These are phyloP conservation scores for Lotmaria passim DNA, from an alignment of 208 protist species.

Conservation along the genomic window DNA sequence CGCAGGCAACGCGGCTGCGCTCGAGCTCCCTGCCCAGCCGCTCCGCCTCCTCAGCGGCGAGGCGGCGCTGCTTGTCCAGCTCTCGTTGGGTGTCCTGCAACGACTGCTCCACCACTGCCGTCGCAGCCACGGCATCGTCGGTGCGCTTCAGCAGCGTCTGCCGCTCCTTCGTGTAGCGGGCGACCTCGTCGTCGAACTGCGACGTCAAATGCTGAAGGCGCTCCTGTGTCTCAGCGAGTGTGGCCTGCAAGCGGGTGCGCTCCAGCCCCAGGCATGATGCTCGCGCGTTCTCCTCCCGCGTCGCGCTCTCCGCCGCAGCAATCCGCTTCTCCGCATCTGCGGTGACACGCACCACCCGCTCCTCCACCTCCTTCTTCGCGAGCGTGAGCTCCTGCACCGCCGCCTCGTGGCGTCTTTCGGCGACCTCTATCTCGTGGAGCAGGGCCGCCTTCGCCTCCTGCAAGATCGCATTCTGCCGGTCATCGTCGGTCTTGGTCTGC, in stretches of 20 bases:
- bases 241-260: constrained; percentile 59
- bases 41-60: constrained; percentile 32
- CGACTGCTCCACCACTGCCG: constrained; percentile 30
- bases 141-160: constrained; percentile 50
- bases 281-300: constrained; percentile 55
- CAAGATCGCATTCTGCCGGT: constrained; percentile 23
- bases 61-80: constrained; percentile 37
- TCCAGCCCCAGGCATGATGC: constrained; percentile 59
- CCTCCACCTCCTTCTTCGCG: constrained; percentile 38
- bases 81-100: constrained; percentile 37
- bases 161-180: constrained; percentile 48
- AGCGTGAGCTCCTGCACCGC: constrained; percentile 35
- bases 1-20: constrained; percentile 15
- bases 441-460: constrained; percentile 41
- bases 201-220: constrained; percentile 52
- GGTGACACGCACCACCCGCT: constrained; percentile 38
- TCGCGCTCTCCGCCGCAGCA: constrained; percentile 53
- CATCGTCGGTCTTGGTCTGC: constrained; percentile 34
- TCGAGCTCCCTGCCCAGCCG: constrained; percentile 29
- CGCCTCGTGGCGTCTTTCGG: constrained; percentile 41
- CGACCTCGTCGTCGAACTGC: constrained; percentile 53
- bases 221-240: constrained; percentile 61
- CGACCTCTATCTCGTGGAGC: constrained; percentile 40
- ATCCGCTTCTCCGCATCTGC: constrained; percentile 48
- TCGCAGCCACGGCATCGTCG: constrained; percentile 31